Percentiles rank a stretch among this genome's conserved stretches.
Evolutionary conservation across 1,284 basidiomycete genomes (phyloP).

Genomic region (Cryptococcus depauperatus): DNA sequence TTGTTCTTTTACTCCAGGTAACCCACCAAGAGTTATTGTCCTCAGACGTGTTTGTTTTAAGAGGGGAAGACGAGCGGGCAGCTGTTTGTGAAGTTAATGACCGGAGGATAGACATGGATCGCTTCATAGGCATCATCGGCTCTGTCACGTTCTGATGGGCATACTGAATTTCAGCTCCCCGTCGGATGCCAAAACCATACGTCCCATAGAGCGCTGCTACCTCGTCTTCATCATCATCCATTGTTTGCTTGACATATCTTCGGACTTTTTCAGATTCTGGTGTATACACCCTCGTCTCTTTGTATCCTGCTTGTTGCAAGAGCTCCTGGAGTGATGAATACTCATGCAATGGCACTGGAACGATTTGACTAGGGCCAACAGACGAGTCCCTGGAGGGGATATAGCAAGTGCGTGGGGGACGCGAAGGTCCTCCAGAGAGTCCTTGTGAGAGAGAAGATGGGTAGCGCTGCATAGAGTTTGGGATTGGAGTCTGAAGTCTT

Average conservation of each 20-base stretch:
- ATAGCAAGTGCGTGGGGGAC: constrained; percentile 11
- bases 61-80: constrained; percentile 1
- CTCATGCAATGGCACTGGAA: constrained; percentile 24
- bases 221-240: constrained; percentile 29
- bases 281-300: constrained; percentile 76
- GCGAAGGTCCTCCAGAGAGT: constrained; percentile 13
- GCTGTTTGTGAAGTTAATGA: constrained; percentile 22
- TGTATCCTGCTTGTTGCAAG: constrained; percentile 74
- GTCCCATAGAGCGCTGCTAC: constrained; percentile 28
- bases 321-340: constrained; percentile 75
- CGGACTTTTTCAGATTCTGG: constrained; percentile 60
- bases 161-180: neutral
- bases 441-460: constrained; percentile 18
- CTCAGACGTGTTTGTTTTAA: constrained; percentile 3
- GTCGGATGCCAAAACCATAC: constrained; percentile 21
- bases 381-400: constrained; percentile 17
- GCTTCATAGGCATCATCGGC: constrained; percentile 23
- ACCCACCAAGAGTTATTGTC: constrained; percentile 31
- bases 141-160: constrained; percentile 20
- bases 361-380: constrained; percentile 10
- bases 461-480: constrained; percentile 9
- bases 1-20: constrained; percentile 8
- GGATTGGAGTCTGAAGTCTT: constrained; percentile 2
- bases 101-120: constrained; percentile 25
- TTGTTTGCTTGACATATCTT: constrained; percentile 24